These are phyloP conservation scores for Silybum marianum DNA, from an alignment of 129 eudicot genomes.

Conservation along the genomic window DNA sequence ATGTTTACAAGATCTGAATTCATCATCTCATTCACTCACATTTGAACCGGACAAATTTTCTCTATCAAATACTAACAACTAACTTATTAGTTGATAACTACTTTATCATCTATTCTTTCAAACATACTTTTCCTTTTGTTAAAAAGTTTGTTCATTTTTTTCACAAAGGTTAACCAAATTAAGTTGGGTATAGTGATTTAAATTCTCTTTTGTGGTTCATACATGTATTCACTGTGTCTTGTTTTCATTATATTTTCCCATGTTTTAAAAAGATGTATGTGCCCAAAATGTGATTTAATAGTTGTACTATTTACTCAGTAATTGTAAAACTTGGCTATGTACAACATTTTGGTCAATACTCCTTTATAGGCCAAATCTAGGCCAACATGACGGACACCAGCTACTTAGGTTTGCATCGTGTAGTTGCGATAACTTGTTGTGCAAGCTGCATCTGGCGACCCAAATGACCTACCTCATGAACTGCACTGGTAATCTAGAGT, in stretches of 20 bases:
- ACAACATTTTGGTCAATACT: neutral
- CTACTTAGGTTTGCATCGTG: neutral
- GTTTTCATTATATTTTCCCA: neutral
- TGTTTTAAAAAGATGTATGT: neutral
- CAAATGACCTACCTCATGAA: neutral
- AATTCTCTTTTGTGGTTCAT: neutral
- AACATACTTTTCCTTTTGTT: neutral
- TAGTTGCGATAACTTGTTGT: neutral
- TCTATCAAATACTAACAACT: no score
- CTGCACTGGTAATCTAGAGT: neutral
- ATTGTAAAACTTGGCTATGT: neutral
- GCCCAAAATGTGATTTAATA: neutral
- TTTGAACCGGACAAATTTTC: no score
- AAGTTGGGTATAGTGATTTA: neutral
- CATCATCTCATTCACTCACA: no score
- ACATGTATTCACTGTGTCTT: neutral
- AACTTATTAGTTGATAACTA: no score
- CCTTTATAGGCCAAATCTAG: neutral
- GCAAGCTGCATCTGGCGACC: neutral
- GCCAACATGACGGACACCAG: neutral
- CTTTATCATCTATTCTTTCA: neutral
- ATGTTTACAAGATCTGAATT: no score
- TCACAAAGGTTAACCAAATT: neutral
- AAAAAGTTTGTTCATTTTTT: no score
- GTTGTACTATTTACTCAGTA: neutral